Base-by-base conservation (phyloP, 2,329 filamentous ascomycete species). In the Thielaviopsis euricoi region DNA sequence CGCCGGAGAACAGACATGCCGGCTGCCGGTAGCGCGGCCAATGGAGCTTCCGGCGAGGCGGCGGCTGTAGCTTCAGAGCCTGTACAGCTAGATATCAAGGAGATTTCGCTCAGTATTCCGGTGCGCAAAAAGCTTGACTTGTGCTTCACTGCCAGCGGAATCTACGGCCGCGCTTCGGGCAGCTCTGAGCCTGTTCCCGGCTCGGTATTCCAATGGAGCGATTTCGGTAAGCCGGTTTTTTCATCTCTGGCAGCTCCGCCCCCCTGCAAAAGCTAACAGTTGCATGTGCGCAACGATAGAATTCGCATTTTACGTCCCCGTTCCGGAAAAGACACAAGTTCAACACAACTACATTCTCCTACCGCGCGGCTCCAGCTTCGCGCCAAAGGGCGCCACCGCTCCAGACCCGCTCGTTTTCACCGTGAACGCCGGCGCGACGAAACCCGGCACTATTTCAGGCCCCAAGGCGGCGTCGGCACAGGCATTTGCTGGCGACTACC, bases 51-150 rank as follows among this genome's bases (percentile, higher is more conserved):
- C 33, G 68, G 68, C 23, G 72, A 73, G 54, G 72, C 76, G 0
- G 70, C 71, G 1, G 69, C 71, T 25, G 50, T 58, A n/a, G 19
- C 43, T 13, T 5, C 53, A 6, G 80, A 83, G 63, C 64, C 72
- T 6, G 69, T 83, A 0, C 67, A 83, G 25, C 71, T 85, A 19
- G 78, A 78, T 62, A 73, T 85, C 60, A 82, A 81, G 67, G 82
- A 85, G 51, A 81, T 86, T 21, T 85, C 81, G 0, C 73, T 85
- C n/a, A 78, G 80, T 0, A 74, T 84, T 3, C 83, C 83, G 0
- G 80, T 82, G 69, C 74, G 83, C 62, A 86, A 86, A 69, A 86
- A 85, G 68, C 81, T 81, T 63, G 79, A 81, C 62, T 67, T 86
- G 9, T 82, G 79, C 67, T 78, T 85, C 61, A 85, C 81, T 2